Percentiles rank a stretch among this genome's conserved stretches.
phyloP scores from a whole-genome alignment of 2,329 filamentous ascomycete genomes.

The Colletotrichum sp. region DNA sequence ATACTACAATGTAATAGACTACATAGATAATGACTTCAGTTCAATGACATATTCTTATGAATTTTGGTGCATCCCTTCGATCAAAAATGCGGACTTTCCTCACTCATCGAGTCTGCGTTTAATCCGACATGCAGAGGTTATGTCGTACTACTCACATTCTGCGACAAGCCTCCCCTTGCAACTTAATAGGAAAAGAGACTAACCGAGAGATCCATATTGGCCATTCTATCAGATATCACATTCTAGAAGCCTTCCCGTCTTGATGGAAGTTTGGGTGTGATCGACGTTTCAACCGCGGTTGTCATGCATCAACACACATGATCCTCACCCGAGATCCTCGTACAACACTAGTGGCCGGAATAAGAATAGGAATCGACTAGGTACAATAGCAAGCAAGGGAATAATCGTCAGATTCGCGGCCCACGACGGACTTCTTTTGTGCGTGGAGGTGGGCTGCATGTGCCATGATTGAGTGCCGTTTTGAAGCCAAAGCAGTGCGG shows the following conservation, averaged over 20 bases:
- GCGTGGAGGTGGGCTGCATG: background rate
- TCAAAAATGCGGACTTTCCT: background rate
- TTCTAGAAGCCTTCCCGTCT: background rate
- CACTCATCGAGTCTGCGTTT: fast-evolving
- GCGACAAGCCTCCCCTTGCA: background rate
- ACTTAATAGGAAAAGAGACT: background rate
- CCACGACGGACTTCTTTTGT: fast-evolving
- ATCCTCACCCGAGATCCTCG: background rate
- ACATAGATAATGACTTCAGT: background rate
- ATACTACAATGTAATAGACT: background rate
- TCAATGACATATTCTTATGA: background rate
- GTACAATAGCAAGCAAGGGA: background rate
- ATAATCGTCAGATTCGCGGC: fast-evolving
- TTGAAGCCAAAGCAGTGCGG: background rate
- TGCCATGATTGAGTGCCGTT: fast-evolving
- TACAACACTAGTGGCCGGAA: fast-evolving
- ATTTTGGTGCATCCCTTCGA: fast-evolving
- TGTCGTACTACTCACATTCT: background rate
- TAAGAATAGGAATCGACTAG: background rate
- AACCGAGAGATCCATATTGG: background rate
- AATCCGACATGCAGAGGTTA: fast-evolving
- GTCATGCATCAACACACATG: background rate
- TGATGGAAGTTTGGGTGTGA: background rate
- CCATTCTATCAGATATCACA: background rate
- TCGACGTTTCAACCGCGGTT: background rate